Base-by-base conservation (phyloP, 106 monocot species). In the Dendrobium officinale region DNA sequence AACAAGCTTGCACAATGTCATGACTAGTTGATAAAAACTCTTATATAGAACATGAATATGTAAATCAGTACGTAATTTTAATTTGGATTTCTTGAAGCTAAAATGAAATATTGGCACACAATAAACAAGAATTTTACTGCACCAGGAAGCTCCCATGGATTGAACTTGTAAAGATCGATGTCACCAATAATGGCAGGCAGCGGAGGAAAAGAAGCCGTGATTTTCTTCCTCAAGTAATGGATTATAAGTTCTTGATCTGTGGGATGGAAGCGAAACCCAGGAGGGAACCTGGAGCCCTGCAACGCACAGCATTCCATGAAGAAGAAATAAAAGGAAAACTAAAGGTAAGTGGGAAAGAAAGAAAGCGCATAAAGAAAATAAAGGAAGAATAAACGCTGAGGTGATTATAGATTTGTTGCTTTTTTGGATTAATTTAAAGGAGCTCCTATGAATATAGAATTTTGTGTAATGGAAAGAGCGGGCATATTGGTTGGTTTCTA, bases 131-230 rank as follows among this genome's bases (percentile, higher is more conserved):
- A 58, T 58, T 58, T 58, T 18, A 16, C 4, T 58, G 54, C 33
- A 80, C 80, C 73, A 40, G 80, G 80, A 40, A 80, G 80, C 13
- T 80, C 75, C 81, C 81, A 81, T 1, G 75, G 81, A 58, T 81
- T 75, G 75, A 75, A 81, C 75, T 81, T 81, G 51, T 81, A 81
- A 26, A 81, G 33, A 27, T 81, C 58, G 70, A 81, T 27, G 22
- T 81, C 81, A 0, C 75, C 81, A 26, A 81, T 81, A 11, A 81
- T 75, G 13, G 54, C 73, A 1, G 56, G 56, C 24, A 54, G 40
- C 5, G 42, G 73, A 55, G 81, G 55, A 20, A 26, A 17, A 19
- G 58, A 56, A 2, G n/a, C 19, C 17, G 41, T 16, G 58, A 59
- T 54, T 73, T 81, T 81, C 43, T 24, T 81, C 9, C 75, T 81